Percentiles rank a stretch among this genome's conserved stretches.
Conservation (phyloP, 1,139 yeast genomes). For the Geotrichum histeridarum region DNA sequence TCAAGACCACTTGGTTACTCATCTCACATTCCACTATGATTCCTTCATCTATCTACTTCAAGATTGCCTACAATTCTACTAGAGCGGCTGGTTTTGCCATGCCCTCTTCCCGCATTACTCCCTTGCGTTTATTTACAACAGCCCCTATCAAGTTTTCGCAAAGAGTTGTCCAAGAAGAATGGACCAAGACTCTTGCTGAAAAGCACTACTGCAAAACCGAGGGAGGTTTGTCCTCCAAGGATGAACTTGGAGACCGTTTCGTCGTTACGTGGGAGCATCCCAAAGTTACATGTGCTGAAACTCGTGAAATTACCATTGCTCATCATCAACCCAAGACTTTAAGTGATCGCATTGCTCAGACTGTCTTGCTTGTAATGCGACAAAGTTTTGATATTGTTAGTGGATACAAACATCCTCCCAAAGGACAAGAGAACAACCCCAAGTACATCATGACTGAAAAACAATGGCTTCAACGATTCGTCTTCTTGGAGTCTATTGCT, state of each 20-base stretch:
- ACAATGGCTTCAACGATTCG: slow-evolving; percentile 64
- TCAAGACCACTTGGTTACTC: not conserved
- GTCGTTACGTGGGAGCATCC: slow-evolving; percentile 20
- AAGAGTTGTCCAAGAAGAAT: slow-evolving; percentile 11
- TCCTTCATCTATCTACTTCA: not conserved
- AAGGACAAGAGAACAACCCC: slow-evolving; percentile 42
- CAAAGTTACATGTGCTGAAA: slow-evolving; percentile 4
- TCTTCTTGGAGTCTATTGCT: slow-evolving; percentile 68
- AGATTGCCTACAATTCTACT: not conserved
- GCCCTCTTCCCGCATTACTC: too few relatives aligned
- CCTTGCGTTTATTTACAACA: not conserved
- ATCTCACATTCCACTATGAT: not conserved
- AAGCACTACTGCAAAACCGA: slow-evolving; percentile 3
- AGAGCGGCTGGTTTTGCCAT: not conserved
- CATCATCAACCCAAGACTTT: slow-evolving; percentile 50
- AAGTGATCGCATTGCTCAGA: slow-evolving; percentile 52
- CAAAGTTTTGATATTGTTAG: slow-evolving; percentile 55
- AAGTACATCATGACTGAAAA: slow-evolving; percentile 55
- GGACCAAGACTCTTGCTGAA: slow-evolving; percentile 17
- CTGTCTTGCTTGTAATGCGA: slow-evolving; percentile 46
- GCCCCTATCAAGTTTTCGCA: slow-evolving; percentile 3
- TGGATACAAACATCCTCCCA: slow-evolving; percentile 56
- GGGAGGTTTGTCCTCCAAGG: slow-evolving; percentile 30
- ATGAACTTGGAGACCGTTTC: slow-evolving; percentile 12
- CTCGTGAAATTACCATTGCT: slow-evolving; percentile 40